Conservation (phyloP, 495 filamentous ascomycete species). For the Hapsidospora chrysogenum region DNA sequence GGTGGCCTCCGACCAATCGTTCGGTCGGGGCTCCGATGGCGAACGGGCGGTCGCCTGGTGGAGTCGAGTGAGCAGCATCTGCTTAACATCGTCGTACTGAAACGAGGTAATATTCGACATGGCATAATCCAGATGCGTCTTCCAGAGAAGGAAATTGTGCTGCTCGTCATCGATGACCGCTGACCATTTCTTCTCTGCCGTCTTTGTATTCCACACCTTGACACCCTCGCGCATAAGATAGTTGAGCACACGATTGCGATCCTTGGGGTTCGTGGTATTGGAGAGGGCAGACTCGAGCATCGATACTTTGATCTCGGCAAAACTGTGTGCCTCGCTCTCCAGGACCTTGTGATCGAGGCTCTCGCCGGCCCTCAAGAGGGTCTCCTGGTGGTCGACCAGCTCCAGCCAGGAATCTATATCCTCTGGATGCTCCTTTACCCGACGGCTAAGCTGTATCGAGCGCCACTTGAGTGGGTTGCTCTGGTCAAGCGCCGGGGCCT, state of each 20-base stretch:
- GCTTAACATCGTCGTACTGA: conserved; percentile 44
- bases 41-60: conserved; percentile 20
- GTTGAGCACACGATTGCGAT: conserved; percentile 41
- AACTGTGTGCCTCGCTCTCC: conserved; percentile 42
- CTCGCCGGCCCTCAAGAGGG: conserved; percentile 29
- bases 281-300: conserved; percentile 67
- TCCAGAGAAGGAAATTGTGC: conserved; percentile 49
- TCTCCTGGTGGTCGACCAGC: conserved; percentile 60
- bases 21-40: conserved; percentile 8
- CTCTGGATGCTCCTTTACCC: conserved; percentile 42
- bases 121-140: conserved; percentile 54
- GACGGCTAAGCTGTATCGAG: conserved; percentile 40
- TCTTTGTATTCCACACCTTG: conserved; percentile 53
- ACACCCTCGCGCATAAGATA: conserved; percentile 55
- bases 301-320: conserved; percentile 62
- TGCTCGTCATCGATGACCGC: conserved; percentile 39
- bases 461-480: conserved; percentile 24
- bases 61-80: conserved; percentile 39
- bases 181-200: conserved; percentile 47
- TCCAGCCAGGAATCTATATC: conserved; percentile 58
- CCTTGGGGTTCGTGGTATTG: conserved; percentile 21
- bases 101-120: conserved; percentile 55
- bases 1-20: conserved; percentile 34
- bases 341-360: conserved; percentile 25
- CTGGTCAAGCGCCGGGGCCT: conserved; percentile 13